Percentiles rank a stretch among this genome's conserved stretches.
Evolutionary conservation across 2,329 filamentous ascomycete genomes (phyloP).

Genomic region (Alternaria panax): DNA sequence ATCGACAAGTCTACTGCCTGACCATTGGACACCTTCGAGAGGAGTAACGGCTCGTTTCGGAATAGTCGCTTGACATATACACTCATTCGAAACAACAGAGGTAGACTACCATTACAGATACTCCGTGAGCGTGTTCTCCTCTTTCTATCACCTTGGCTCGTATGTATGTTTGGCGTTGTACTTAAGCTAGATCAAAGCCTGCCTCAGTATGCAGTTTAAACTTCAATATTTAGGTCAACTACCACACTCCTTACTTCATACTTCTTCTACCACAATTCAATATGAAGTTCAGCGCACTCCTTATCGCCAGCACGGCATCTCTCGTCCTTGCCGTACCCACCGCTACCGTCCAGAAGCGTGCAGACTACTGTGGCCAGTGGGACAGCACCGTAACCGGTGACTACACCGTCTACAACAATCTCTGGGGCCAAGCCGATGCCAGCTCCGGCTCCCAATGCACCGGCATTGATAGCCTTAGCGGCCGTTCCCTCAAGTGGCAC

Average conservation of each 20-base stretch:
- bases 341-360: conserved; percentile 38
- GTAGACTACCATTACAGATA: conserved; percentile 8
- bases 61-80: conserved; percentile 14
- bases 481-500: conserved; percentile 53
- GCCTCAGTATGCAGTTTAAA: background rate
- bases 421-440: conserved; percentile 54
- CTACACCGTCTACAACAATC: conserved; percentile 52
- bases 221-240: background rate
- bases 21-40: conserved; percentile 4
- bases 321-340: conserved; percentile 40
- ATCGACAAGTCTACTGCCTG: conserved; percentile 2
- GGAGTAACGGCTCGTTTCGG: conserved; percentile 8
- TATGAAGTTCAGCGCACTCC: conserved; percentile 42
- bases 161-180: conserved; percentile 13
- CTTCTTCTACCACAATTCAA: background rate
- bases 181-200: conserved; percentile 20
- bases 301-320: conserved; percentile 38
- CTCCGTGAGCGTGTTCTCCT: conserved; percentile 16
- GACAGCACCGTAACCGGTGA: conserved; percentile 34
- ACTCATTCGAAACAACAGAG: conserved; percentile 8
- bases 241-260: background rate
- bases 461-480: conserved; percentile 50
- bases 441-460: conserved; percentile 58
- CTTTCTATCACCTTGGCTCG: conserved; percentile 13
- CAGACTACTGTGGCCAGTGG: conserved; percentile 46